These are phyloP conservation scores for Rhododendron ovatum DNA, from an alignment of 148 eudicot species.

Conservation along the genomic window DNA sequence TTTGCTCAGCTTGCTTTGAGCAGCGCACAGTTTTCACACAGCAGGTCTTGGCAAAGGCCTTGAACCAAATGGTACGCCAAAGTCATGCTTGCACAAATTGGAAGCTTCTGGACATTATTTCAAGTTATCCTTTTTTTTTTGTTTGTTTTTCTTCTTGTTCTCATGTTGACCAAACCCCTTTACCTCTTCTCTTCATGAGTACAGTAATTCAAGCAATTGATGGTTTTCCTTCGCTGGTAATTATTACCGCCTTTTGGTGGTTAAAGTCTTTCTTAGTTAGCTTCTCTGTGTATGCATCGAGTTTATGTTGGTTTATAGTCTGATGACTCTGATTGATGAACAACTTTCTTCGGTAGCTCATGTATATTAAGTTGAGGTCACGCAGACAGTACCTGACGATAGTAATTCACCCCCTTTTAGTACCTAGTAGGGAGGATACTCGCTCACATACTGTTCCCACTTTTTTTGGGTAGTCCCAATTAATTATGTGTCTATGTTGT, in stretches of 20 bases:
- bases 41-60: conserved; percentile 79
- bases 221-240: conserved; percentile 88
- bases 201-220: conserved; percentile 93
- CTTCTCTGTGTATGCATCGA: not conserved
- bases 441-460: not conserved
- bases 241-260: not conserved
- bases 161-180: conserved; percentile 84
- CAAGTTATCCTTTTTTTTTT: not conserved
- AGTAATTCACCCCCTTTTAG: too few relatives aligned
- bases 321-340: not conserved
- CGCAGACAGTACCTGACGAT: too few relatives aligned
- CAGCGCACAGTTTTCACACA: conserved; percentile 97
- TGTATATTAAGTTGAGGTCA: not conserved
- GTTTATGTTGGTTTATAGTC: not conserved
- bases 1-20: conserved; percentile 98
- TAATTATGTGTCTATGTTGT: not conserved
- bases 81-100: not conserved
- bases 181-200: conserved; percentile 93
- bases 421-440: not conserved
- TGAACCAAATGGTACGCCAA: conserved; percentile 73
- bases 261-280: not conserved
- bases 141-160: not conserved
- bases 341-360: not conserved
- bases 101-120: not conserved
- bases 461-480: not conserved